Evolutionary conservation across 2,329 filamentous ascomycete genomes (phyloP).

Genomic region (Aspergillus neoniger): DNA sequence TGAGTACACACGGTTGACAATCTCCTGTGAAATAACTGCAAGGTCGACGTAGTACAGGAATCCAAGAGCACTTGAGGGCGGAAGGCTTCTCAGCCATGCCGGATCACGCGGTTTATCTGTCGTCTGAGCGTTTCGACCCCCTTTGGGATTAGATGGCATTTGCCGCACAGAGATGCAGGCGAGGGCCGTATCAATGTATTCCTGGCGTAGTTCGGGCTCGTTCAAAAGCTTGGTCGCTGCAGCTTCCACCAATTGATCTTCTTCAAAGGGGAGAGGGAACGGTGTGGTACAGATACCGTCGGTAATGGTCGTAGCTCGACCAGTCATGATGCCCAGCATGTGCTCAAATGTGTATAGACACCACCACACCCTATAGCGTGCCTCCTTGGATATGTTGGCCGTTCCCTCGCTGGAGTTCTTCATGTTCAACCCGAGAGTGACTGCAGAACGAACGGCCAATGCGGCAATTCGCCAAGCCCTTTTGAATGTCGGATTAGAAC

Average conservation of each 20-base stretch:
- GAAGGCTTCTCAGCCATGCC: slow-evolving; percentile 39
- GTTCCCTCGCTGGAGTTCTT: slow-evolving; percentile 43
- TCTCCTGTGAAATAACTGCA: slow-evolving; percentile 42
- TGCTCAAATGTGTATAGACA: slow-evolving; percentile 49
- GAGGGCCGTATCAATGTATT: slow-evolving; percentile 32
- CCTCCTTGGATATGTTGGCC: slow-evolving; percentile 44
- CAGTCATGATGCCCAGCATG: slow-evolving; percentile 49
- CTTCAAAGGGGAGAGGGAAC: slow-evolving; percentile 44
- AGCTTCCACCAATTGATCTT: slow-evolving; percentile 40
- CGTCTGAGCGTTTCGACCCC: slow-evolving; percentile 27
- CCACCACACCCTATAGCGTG: slow-evolving; percentile 51
- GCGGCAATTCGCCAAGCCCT: slow-evolving; percentile 48
- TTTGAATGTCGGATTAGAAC: background rate
- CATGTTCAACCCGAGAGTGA: slow-evolving; percentile 49
- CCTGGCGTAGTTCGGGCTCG: slow-evolving; percentile 33
- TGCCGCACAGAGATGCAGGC: slow-evolving; percentile 35
- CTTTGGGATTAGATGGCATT: slow-evolving; percentile 34
- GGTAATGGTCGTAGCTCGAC: slow-evolving; percentile 45
- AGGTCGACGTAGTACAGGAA: slow-evolving; percentile 45
- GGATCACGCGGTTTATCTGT: slow-evolving; percentile 29
- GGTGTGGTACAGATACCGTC: slow-evolving; percentile 48
- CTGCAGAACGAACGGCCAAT: slow-evolving; percentile 46
- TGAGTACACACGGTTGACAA: slow-evolving; percentile 46
- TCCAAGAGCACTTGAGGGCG: slow-evolving; percentile 38
- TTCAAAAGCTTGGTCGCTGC: slow-evolving; percentile 37